phyloP scores from a whole-genome alignment of 2,329 filamentous ascomycete genomes.

The Chalaropsis ovoidea region DNA sequence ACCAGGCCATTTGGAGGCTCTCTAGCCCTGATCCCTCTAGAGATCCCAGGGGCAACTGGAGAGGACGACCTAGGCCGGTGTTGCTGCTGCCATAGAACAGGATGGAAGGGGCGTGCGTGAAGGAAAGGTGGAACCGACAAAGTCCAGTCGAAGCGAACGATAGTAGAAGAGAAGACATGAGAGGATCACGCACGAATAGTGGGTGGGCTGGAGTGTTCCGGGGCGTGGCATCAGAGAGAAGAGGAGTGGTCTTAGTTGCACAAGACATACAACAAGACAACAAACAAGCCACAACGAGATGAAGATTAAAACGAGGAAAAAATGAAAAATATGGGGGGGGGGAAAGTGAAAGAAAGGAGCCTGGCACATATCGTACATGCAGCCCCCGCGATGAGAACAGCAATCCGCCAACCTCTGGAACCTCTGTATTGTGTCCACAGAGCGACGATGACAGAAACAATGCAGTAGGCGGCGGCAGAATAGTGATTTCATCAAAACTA shows the following conservation, averaged over 20 bases:
- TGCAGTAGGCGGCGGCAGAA: background rate
- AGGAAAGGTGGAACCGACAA: conserved; percentile 9
- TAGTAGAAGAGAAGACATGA: conserved; percentile 10
- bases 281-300: conserved; percentile 1
- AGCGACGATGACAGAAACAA: background rate
- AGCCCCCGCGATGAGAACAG: background rate
- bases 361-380: background rate
- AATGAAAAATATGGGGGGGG: background rate
- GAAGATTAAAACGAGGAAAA: conserved; percentile 4
- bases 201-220: background rate
- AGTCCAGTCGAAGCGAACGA: background rate
- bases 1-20: background rate
- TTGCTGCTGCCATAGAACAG: background rate
- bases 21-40: conserved; percentile 15
- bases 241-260: conserved; percentile 13
- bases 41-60: conserved; percentile 15
- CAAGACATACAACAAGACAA: conserved; percentile 1
- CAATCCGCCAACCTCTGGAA: background rate
- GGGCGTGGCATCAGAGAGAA: conserved; percentile 8
- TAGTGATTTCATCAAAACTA: background rate
- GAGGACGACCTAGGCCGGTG: conserved; percentile 1
- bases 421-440: background rate
- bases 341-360: conserved; percentile 7
- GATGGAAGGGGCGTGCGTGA: background rate
- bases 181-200: background rate